Conservation (phyloP, 495 filamentous ascomycete genomes). For the Sporormia fimetaria region DNA sequence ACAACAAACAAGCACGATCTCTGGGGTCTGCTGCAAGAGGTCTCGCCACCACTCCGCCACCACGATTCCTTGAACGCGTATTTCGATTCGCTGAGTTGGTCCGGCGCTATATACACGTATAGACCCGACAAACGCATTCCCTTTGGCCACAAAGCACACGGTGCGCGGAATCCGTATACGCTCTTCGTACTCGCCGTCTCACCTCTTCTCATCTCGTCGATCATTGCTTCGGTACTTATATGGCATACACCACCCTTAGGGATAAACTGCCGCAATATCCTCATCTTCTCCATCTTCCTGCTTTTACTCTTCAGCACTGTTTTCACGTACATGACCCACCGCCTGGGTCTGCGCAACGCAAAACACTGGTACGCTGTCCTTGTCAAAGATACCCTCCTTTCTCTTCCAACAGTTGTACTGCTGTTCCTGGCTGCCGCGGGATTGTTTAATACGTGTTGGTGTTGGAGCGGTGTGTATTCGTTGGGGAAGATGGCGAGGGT, state of each 20-base stretch:
- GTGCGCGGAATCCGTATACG: background rate
- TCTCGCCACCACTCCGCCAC: background rate
- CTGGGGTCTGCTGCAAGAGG: conserved; percentile 2
- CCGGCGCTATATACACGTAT: conserved; percentile 29
- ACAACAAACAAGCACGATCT: background rate
- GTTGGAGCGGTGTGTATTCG: conserved; percentile 23
- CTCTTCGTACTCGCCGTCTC: conserved; percentile 13
- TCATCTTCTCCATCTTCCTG: conserved; percentile 11
- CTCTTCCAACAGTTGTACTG: conserved; percentile 17
- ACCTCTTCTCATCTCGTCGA: conserved; percentile 18
- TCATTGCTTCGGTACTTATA: conserved; percentile 19
- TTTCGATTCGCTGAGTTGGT: conserved; percentile 21
- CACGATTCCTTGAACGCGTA: conserved; percentile 5
- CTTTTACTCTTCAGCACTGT: conserved; percentile 13
- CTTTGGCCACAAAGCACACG: background rate
- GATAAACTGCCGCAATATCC: conserved; percentile 26
- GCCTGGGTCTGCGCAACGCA: background rate
- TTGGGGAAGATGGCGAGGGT: conserved; percentile 10
- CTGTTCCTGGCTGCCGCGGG: conserved; percentile 24
- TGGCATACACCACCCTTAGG: conserved; percentile 23
- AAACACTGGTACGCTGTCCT: conserved; percentile 21
- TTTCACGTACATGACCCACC: conserved; percentile 9
- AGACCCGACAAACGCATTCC: conserved; percentile 13
- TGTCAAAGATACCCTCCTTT: conserved; percentile 23
- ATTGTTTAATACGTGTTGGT: conserved; percentile 28